A percentile compares a stretch with the other conserved stretches of the same genome.
These are phyloP conservation scores for Phaeolepiota aurea DNA, from an alignment of 768 basidiomycete genomes.

Conservation along the genomic window DNA sequence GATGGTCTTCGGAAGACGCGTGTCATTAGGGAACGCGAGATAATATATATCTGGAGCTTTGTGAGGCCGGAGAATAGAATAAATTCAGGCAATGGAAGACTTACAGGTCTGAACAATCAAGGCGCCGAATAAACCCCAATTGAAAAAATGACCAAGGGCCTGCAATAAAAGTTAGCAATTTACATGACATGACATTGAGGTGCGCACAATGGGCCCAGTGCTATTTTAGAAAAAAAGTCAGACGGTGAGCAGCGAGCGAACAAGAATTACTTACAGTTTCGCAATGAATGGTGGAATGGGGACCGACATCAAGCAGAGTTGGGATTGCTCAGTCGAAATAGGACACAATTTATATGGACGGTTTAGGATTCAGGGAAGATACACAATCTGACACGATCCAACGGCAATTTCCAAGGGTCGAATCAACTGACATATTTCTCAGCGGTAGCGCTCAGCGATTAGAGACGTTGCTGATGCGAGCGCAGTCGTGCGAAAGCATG, in stretches of 20 bases:
- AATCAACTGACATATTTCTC: too few species aligned
- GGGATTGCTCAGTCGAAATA: not conserved
- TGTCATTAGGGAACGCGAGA: slow-evolving; percentile 18
- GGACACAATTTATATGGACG: not conserved
- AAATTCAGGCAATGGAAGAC: slow-evolving; percentile 1
- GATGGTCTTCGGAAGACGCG: slow-evolving; percentile 11
- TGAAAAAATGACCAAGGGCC: slow-evolving; percentile 12
- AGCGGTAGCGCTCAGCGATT: too few species aligned
- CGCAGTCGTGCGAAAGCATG: too few species aligned
- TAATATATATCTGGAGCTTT: slow-evolving; percentile 23
- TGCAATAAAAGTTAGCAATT: not conserved
- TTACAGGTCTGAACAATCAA: slow-evolving; percentile 16
- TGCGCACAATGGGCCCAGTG: slow-evolving; percentile 3
- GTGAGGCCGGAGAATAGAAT: not conserved
- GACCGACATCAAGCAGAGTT: not conserved
- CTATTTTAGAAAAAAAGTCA: not conserved
- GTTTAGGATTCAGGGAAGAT: too few species aligned
- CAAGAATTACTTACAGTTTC: not conserved
- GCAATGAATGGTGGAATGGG: not conserved
- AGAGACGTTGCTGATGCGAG: too few species aligned
- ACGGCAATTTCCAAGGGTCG: too few species aligned
- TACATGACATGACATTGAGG: not conserved
- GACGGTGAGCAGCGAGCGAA: not conserved
- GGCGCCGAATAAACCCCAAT: slow-evolving; percentile 12
- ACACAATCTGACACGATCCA: too few species aligned